Base-by-base conservation (phyloP, 805 yeast species). In the Schwanniomyces vanrijiae region DNA sequence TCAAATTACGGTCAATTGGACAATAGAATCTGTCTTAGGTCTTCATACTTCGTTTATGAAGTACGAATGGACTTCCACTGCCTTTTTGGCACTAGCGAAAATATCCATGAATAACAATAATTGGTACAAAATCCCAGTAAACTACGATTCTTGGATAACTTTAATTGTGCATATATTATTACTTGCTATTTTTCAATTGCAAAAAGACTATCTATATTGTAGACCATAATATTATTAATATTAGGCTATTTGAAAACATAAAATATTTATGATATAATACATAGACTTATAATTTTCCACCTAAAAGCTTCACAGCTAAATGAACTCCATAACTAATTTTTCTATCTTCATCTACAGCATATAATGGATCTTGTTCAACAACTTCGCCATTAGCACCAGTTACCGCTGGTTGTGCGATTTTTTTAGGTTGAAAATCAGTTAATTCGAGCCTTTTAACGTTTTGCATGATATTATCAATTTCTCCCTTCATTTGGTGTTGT, bases 261-360 rank as follows among this genome's bases (percentile, higher is more conserved):
- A 31, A 7, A 31, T 31, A 31, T 31, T 14, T 31, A 31, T 19
- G 11, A 18, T 31, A 31, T n/a, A 31, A 31, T 24, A 38, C 8
- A 38, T 38, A 38, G 31, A 21, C 29, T 37, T 52, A 60, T 26
- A 86, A 62, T 62, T 79, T 78, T 6, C 79, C 82, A 0, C 88
- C 84, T 18, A 87, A 58, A 10, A 85, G 48, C 41, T 73, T 78
- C n/a, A 90, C 78, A 1, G 90, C 90, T 40, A 84, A 54, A 46
- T 78, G 81, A 14, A 88, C 90, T 14, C 85, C 83, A 41, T 69
- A 67, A 40, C 85, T 74, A 37, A 88, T 81, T 38, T 77, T 68
- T 56, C 95, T 76, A 39, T 84, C 86, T 29, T 75, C 73, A 42
- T 81, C 81, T 5, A 76, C 65, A 11, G 76, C 73, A 45, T 59